Evolutionary conservation across 2,329 filamentous ascomycete species (phyloP), one percentile per base, ranked within the genome.

Genomic region (Endoconidiophora laricicola): DNA sequence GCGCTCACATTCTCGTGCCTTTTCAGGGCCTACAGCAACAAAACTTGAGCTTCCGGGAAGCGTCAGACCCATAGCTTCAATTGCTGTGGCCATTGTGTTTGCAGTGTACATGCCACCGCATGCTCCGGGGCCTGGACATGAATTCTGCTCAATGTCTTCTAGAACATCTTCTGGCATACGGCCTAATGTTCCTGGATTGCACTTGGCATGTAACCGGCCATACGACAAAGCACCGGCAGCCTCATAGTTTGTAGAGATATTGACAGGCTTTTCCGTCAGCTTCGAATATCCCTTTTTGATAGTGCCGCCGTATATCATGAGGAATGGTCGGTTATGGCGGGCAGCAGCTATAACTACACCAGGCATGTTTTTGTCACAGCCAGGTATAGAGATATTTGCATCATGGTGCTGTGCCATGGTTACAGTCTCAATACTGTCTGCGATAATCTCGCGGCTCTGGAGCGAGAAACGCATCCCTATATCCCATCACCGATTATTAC

Each of bases 321-420:
- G 70, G 44, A 86, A 91, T 3, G 90, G 90, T 7, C 90, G 76
- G 65, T 95, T 95, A 66, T 93, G 86, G 52, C 90, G 77, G 12
- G 85, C 86, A 60, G 91, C 87, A 0, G 84, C 87, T 81, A 94
- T 94, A 55, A 91, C 72, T 14, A 85, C 82, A 55, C 88, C 88
- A 0, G 88, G 88, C 90, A 95, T 95, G 64, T 95, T 95, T 75
- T 95, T 95, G 69, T 95, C 88, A 63, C 88, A 95, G 9, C 88
- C 88, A 0, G 90, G 87, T 57, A 95, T 90, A 26, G 85, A 80
- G 62, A 95, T 88, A 63, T 88, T 93, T 52, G 87, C 90, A 62
- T 95, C 90, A 64, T 95, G 86, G 58, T 83, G 83, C 62, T 95
- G 88, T 4, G 85, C 90, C 62, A 83, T 90, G 1, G 87, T 95